Evolutionary conservation across 1,284 basidiomycete genomes (phyloP).

Genomic region (Coriolopsis trogii): DNA sequence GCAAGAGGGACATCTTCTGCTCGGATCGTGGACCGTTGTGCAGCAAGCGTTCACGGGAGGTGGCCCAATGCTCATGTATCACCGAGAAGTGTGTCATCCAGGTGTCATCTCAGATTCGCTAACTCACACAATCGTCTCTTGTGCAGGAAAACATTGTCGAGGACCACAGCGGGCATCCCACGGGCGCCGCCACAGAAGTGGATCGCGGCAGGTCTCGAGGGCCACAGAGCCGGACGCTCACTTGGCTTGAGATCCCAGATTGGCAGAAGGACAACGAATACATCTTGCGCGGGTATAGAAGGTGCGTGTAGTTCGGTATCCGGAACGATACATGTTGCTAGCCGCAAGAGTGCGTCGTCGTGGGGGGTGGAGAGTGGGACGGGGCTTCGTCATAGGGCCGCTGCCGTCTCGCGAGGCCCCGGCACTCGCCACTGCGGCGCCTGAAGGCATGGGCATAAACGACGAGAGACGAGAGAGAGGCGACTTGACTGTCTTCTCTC

Average conservation of each 20-base stretch:
- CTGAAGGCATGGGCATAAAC: too few relatives aligned
- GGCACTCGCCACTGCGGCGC: too few relatives aligned
- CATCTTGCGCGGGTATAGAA: slow-evolving; percentile 73
- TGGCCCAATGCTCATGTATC: too few relatives aligned
- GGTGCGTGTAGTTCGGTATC: slow-evolving; percentile 42
- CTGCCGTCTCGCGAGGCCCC: not conserved
- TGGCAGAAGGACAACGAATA: slow-evolving; percentile 81
- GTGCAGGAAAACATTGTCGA: slow-evolving; percentile 8
- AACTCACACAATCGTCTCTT: not conserved
- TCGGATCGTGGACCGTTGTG: too few relatives aligned
- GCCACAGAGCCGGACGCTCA: slow-evolving; percentile 41
- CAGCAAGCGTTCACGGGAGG: too few relatives aligned
- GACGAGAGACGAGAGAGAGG: too few relatives aligned
- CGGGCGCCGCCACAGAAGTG: slow-evolving; percentile 3
- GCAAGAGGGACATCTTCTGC: too few relatives aligned
- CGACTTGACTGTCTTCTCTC: too few relatives aligned
- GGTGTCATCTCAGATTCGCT: too few relatives aligned
- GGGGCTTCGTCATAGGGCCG: not conserved
- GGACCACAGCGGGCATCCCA: slow-evolving; percentile 3
- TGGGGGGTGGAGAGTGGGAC: too few relatives aligned
- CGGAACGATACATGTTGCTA: not conserved
- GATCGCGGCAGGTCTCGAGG: not conserved
- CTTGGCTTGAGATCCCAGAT: slow-evolving; percentile 65
- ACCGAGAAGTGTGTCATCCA: too few relatives aligned
- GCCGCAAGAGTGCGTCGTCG: not conserved